phyloP scores from a whole-genome alignment of 2,329 filamentous ascomycete species.

The Sporothrix variecibatus region DNA sequence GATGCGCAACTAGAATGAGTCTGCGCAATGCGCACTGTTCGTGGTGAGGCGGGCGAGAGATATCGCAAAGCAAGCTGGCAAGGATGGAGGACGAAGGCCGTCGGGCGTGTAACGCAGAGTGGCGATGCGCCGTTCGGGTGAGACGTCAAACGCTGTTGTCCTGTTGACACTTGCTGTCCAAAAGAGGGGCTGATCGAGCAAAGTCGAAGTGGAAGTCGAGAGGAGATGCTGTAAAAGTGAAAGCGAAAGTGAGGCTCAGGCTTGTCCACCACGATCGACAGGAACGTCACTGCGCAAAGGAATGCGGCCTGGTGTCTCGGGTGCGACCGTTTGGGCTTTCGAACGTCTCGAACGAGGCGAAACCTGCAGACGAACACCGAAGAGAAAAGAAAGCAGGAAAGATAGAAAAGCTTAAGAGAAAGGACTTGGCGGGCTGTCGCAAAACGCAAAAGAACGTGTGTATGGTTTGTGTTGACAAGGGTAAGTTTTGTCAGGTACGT shows the following conservation, averaged over 20 bases:
- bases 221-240: not conserved
- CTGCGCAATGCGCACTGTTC: not conserved
- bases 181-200: not conserved
- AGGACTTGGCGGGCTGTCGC: constrained; percentile 1
- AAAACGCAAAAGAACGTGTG: not conserved
- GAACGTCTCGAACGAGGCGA: not conserved
- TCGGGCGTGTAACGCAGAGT: constrained; percentile 8
- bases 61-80: not conserved
- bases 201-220: not conserved
- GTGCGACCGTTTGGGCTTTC: not conserved
- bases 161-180: not conserved
- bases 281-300: not conserved
- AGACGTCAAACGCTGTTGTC: not conserved
- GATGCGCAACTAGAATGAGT: not conserved
- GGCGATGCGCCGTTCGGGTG: not conserved
- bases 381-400: not conserved
- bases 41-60: not conserved
- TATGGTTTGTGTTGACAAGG: constrained; percentile 4
- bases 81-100: not conserved
- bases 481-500: not conserved
- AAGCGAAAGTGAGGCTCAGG: not conserved
- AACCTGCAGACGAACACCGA: not conserved
- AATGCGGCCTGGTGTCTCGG: constrained; percentile 21
- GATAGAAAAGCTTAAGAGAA: not conserved
- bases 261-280: constrained; percentile 12